Evolutionary conservation across 495 filamentous ascomycete genomes (phyloP).

Genomic region (Eremomyces bilateralis): DNA sequence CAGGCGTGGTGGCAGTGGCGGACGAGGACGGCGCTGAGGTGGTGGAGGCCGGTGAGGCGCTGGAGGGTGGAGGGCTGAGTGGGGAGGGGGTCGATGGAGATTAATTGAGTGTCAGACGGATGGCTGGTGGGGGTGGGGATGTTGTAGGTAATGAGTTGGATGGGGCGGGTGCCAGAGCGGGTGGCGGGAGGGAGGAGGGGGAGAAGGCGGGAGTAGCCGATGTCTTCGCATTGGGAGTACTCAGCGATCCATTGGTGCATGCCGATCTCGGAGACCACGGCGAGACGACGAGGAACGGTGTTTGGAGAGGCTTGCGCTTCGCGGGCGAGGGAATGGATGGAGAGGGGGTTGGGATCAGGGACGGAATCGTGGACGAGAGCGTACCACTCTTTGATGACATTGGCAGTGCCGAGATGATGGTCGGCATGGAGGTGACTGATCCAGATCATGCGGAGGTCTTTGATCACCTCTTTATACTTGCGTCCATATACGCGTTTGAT

Average conservation of each 20-base stretch:
- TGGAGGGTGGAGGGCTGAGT: not conserved
- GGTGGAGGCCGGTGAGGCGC: constrained; percentile 19
- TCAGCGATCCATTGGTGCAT: constrained; percentile 60
- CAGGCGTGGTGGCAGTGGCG: constrained; percentile 59
- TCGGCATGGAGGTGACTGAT: constrained; percentile 93
- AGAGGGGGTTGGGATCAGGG: not conserved
- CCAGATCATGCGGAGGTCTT: constrained; percentile 68
- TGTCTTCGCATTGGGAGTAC: constrained; percentile 56
- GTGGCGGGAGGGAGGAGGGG: constrained; percentile 16
- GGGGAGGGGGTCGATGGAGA: not conserved
- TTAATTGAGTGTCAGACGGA: no score
- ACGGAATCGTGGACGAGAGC: constrained; percentile 18
- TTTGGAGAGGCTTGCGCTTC: not conserved
- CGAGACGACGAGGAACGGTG: constrained; percentile 25
- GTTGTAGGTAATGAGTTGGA: not conserved
- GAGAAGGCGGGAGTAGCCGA: constrained; percentile 38
- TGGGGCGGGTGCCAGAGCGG: not conserved
- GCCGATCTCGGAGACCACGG: constrained; percentile 35
- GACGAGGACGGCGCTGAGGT: constrained; percentile 40
- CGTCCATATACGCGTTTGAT: constrained; percentile 47
- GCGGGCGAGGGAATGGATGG: not conserved
- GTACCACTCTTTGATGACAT: constrained; percentile 63
- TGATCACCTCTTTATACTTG: constrained; percentile 44
- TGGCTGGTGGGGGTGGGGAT: no score
- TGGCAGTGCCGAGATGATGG: constrained; percentile 70